Percentiles rank a stretch among this genome's conserved stretches.
Conservation (phyloP, 2,329 filamentous ascomycete genomes). For the Daldinia sp. region DNA sequence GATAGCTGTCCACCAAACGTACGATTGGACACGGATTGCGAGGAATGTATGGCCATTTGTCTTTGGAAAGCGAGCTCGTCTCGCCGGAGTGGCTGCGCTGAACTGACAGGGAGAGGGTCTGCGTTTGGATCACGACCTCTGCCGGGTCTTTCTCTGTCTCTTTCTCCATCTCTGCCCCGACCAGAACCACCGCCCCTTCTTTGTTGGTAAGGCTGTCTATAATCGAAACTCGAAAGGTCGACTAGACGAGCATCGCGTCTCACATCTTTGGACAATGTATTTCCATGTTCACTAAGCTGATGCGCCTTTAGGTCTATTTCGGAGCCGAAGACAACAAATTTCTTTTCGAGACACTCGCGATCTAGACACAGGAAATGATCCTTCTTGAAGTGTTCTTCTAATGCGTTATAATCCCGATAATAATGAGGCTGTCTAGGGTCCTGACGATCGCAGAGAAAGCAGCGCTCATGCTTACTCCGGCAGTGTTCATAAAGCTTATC, state of each 20-base stretch:
- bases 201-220: constrained; percentile 74
- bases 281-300: constrained; percentile 83
- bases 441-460: constrained; percentile 87
- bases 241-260: constrained; percentile 84
- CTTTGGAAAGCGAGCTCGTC: constrained; percentile 93
- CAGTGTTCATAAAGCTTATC: constrained; percentile 96
- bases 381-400: constrained; percentile 86
- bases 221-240: constrained; percentile 87
- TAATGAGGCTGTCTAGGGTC: constrained; percentile 82
- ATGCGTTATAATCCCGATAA: constrained; percentile 84
- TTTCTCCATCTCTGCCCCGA: constrained; percentile 58
- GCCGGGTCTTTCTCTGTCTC: constrained; percentile 36
- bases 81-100: constrained; percentile 80
- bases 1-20: constrained; percentile 88
- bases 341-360: constrained; percentile 91
- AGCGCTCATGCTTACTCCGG: constrained; percentile 91
- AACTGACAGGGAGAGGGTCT: constrained; percentile 78
- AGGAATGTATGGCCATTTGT: constrained; percentile 88
- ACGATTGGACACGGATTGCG: constrained; percentile 79
- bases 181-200: constrained; percentile 56
- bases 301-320: constrained; percentile 96
- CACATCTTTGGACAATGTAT: constrained; percentile 81
- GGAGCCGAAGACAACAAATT: constrained; percentile 95
- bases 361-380: constrained; percentile 90
- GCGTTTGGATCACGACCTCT: constrained; percentile 84